Evolutionary conservation across 768 basidiomycete species (phyloP).

Genomic region (Xerocomellus amylosporus): DNA sequence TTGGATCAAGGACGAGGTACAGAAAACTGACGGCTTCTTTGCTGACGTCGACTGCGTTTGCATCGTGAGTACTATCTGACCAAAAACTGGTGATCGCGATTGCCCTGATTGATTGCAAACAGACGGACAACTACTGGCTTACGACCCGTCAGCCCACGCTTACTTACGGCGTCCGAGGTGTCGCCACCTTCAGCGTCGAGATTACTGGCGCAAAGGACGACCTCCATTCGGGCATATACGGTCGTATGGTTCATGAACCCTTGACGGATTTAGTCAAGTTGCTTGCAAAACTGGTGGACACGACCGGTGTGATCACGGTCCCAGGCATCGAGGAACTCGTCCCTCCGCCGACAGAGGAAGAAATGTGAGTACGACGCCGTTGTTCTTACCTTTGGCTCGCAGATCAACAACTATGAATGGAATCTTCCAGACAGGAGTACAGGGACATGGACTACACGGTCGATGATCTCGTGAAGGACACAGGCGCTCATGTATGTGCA

Average conservation of each 20-base stretch:
- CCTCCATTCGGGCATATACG: slow-evolving; percentile 85
- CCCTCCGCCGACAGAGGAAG: slow-evolving; percentile 56
- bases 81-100: no score
- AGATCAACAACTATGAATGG: neutral
- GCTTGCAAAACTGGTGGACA: slow-evolving; percentile 75
- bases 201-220: slow-evolving; percentile 79
- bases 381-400: no score
- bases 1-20: slow-evolving; percentile 61
- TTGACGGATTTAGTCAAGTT: slow-evolving; percentile 84
- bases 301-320: slow-evolving; percentile 38
- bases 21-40: neutral
- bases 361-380: neutral
- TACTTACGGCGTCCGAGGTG: no score
- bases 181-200: slow-evolving; percentile 23
- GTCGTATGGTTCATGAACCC: slow-evolving; percentile 74
- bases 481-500: neutral
- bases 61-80: no score
- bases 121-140: slow-evolving; percentile 92
- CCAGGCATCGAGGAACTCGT: slow-evolving; percentile 86
- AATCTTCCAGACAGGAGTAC: neutral
- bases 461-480: neutral
- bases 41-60: no score
- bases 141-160: slow-evolving; percentile 60
- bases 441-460: neutral
- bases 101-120: neutral